Evolutionary conservation across 805 yeast genomes (phyloP), one percentile per base, ranked within the genome.

Genomic region (Spathaspora arborariae): DNA sequence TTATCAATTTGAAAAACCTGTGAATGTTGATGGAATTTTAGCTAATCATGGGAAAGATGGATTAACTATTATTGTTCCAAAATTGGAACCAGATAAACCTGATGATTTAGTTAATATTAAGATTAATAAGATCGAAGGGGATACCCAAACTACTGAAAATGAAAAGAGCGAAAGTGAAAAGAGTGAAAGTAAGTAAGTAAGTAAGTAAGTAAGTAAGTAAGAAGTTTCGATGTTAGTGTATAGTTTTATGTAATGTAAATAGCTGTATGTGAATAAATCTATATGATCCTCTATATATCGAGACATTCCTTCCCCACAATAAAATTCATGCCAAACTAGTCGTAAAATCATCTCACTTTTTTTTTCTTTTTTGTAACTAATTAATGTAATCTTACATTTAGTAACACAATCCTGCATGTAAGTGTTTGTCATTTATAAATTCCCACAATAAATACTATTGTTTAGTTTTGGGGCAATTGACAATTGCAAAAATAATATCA

Each of bases 61-160:
- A 5, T n/a, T 41, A 16, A 22, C 21, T 30, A 41, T 41, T 41
- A 41, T 26, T 13, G n/a, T 41, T 18, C 44, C 44, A 5, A 41
- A 41, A 20, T 16, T 33, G 10, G 20, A 20, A 15, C 21, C 15
- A 16, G 42, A 39, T 5, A 20, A 19, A 13, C 33, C 20, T 16
- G 33, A 39, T 30, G 33, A 39, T 39, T 10, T 39, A 16, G 42
- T 39, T 8, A 39, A 39, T 16, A 39, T 39, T 15, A 20, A 39
- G 33, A 21, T 39, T 19, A 36, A 36, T 5, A 24, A 24, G 27
- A 24, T 3, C 9, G 22, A 18, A 15, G 22, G 9, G 22, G 16
- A n/a, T n/a, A n/a, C n/a, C n/a, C n/a, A n/a, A n/a, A n/a, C n/a
- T n/a, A n/a, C n/a, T n/a, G n/a, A 16, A 36, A 36, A 16, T 5